These are phyloP conservation scores for Elsinoe australis DNA, from an alignment of 2,329 filamentous ascomycete species.

Conservation along the genomic window DNA sequence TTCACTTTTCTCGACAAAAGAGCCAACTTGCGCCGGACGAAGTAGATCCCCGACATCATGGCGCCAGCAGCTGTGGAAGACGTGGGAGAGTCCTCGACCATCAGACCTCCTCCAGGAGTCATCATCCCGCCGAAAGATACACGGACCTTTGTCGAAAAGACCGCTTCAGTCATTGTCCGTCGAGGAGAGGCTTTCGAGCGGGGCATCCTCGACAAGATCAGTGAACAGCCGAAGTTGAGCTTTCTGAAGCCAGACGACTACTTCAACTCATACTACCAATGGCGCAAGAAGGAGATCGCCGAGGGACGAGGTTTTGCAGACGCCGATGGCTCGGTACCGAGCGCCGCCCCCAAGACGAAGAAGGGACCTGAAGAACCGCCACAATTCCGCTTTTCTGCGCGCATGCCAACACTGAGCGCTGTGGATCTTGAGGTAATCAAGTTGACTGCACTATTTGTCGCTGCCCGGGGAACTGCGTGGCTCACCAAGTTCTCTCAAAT, in stretches of 20 bases:
- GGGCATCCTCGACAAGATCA: slow-evolving; percentile 76
- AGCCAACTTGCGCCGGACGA: not conserved
- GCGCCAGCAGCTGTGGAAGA: slow-evolving; percentile 27
- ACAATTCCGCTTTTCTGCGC: slow-evolving; percentile 86
- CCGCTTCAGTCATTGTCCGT: slow-evolving; percentile 78
- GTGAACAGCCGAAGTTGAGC: slow-evolving; percentile 79
- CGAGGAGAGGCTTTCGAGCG: slow-evolving; percentile 65
- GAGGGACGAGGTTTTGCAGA: slow-evolving; percentile 74
- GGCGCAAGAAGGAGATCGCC: slow-evolving; percentile 80
- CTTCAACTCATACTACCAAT: slow-evolving; percentile 82
- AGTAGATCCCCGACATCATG: slow-evolving; percentile 21
- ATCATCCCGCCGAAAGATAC: slow-evolving; percentile 82
- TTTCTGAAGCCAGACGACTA: slow-evolving; percentile 75
- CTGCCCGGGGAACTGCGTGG: slow-evolving; percentile 85
- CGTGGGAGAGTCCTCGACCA: slow-evolving; percentile 21
- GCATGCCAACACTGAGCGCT: slow-evolving; percentile 95
- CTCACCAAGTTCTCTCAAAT: slow-evolving; percentile 84
- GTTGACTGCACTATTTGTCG: slow-evolving; percentile 83
- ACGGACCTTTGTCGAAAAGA: slow-evolving; percentile 81
- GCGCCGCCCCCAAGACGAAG: slow-evolving; percentile 48
- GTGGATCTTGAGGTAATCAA: slow-evolving; percentile 71
- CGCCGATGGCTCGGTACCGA: slow-evolving; percentile 58
- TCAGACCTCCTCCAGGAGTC: slow-evolving; percentile 72
- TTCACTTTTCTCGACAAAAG: slow-evolving; percentile 7
- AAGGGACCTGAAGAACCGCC: slow-evolving; percentile 75